Conservation (phyloP, 2,329 filamentous ascomycete species). For the Alternaria sp. region DNA sequence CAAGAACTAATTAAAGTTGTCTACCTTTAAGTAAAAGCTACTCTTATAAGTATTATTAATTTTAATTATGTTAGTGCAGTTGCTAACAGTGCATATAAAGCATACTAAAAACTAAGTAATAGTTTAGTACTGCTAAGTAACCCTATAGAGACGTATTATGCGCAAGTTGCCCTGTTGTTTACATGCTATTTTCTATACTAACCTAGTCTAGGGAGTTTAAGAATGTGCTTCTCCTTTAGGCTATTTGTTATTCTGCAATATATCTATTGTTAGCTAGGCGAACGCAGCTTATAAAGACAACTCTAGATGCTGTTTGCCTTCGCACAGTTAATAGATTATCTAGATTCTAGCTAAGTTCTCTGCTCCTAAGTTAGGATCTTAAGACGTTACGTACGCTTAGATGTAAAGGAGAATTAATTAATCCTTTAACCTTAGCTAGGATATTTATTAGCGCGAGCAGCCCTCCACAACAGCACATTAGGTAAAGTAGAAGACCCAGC, state of each 20-base stretch:
- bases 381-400: not conserved
- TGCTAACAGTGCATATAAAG: not conserved
- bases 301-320: not conserved
- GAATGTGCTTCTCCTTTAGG: conserved; percentile 1
- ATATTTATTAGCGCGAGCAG: too few relatives aligned
- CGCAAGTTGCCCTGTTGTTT: not conserved
- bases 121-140: conserved; percentile 1
- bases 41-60: not conserved
- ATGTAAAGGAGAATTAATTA: too few relatives aligned
- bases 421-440: too few relatives aligned
- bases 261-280: not conserved
- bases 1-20: conserved; percentile 1
- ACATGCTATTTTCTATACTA: conserved; percentile 2
- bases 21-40: not conserved
- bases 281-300: not conserved
- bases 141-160: conserved; percentile 4
- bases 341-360: not conserved
- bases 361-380: not conserved
- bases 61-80: not conserved
- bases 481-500: too few relatives aligned
- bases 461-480: too few relatives aligned
- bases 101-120: not conserved
- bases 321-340: not conserved
- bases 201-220: conserved; percentile 1
- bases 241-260: conserved; percentile 3